Evolutionary conservation across 192 early-diverging fungal species (phyloP), one percentile per base, ranked within the genome.

Genomic region (Pilobolus umbonatus): DNA sequence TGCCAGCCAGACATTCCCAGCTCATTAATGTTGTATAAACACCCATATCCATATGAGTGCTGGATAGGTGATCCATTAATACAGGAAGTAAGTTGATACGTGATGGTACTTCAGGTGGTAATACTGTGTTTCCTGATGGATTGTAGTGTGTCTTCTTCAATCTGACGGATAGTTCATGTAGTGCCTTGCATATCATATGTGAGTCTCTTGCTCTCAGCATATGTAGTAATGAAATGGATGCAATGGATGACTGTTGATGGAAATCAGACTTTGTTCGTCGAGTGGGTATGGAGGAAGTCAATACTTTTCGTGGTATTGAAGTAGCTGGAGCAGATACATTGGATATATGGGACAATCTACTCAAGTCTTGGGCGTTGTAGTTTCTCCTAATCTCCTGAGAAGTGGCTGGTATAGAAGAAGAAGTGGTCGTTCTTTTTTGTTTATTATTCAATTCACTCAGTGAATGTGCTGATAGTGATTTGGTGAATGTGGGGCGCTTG

Each of bases 1-100:
- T 47, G 43, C 43, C 29, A 1, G 48, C 49, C 12, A 69, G 56
- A 34, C 61, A 32, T 11, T 69, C 61, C 67, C 67, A 69, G 22
- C 43, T 35, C 61, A 60, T 64, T 36, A 69, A 40, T 5, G 40
- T 45, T 24, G 51, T 12, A 24, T 54, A 45, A 24, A 62, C 9
- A 6, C 34, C 19, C 0, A 21, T 19, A n/a, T 57, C 48, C 2
- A 50, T 36, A 11, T 31, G 3, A 5, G 11, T 10, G 1, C 30
- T 22, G 10, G 64, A 39, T 3, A 65, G 21, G 8, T 51, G 52
- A 14, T 45, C 38, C 32, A 39, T 31, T 0, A 65, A 22, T 10
- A 58, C 6, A 29, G 57, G 56, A 3, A 58, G 25, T 5, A 65
- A 36, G 1, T 52, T 49, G 3, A 59, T 14, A 8, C 36, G 32